Base-by-base conservation (phyloP, 1,284 basidiomycete species). In the Leccinum solheimii region DNA sequence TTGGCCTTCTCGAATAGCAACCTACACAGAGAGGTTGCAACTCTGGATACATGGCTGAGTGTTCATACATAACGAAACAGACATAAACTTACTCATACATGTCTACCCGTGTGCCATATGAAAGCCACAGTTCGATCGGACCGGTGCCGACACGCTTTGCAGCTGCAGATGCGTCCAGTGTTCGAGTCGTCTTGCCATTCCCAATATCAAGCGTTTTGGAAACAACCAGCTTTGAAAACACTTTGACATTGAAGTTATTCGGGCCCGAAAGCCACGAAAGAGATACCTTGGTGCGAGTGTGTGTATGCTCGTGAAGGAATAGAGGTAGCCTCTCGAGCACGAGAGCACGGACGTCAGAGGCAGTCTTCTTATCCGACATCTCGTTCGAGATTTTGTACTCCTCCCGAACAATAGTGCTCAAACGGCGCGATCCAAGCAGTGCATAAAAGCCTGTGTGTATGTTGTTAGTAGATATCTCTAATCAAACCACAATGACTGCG, bases 251-350 rank as follows among this genome's bases (percentile, higher is more conserved):
- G 66, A 90, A 97, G 72, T 92, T 91, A 52, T 79, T 80, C 8
- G 83, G 81, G 19, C 84, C 80, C 55, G 85, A 87, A 48, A 98
- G 78, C 90, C 91, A 94, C 16, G 85, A 86, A 56, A 86, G 84
- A 6, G 90, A 84, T 34, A 92, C 81, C 30, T 85, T 83, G 1
- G 90, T 87, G 36, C 83, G 82, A 3, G 86, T 81, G 69, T 93
- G 88, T 0, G 86, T 87, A 62, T 94, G 90, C 69, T 97, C 95
- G 58, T 97, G 91, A 8, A 98, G 80, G 79, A 98, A 98, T 36
- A 99, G 80, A 0, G 95, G 94, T 13, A 97, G 80, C 27, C 97
- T 83, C 76, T 98, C 92, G n/a, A 97, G 77, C 1, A 97, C 86
- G 36, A 94, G 80, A 2, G 78, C 68, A 7, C 85, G 83, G 9